Conservation (phyloP, 495 filamentous ascomycete species). For the Neurospora sp. region DNA sequence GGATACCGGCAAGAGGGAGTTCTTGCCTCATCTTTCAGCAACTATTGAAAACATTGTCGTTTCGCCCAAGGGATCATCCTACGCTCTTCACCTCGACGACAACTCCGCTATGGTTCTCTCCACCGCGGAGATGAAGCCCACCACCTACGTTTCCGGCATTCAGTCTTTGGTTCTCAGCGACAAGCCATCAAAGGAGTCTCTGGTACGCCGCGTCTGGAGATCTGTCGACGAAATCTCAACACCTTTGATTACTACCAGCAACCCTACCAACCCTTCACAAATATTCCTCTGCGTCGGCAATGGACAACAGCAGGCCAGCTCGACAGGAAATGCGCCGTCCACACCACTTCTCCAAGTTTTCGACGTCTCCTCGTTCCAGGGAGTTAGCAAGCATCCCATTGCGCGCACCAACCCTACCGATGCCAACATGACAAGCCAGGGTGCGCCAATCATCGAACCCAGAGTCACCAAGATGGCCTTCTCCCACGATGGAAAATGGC, state of each 20-base stretch:
- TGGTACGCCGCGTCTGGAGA: slow-evolving; percentile 30
- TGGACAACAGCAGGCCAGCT: slow-evolving; percentile 33
- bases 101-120: slow-evolving; percentile 84
- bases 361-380: slow-evolving; percentile 59
- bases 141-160: slow-evolving; percentile 69
- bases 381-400: slow-evolving; percentile 75
- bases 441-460: slow-evolving; percentile 58
- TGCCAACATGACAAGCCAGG: slow-evolving; percentile 59
- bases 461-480: slow-evolving; percentile 61
- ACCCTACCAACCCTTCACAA: slow-evolving; percentile 28
- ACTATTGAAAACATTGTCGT: slow-evolving; percentile 74
- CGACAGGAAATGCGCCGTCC: slow-evolving; percentile 27
- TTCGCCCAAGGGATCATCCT: slow-evolving; percentile 66
- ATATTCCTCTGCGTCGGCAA: slow-evolving; percentile 38
- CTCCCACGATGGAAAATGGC: slow-evolving; percentile 74
- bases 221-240: slow-evolving; percentile 19
- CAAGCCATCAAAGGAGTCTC: slow-evolving; percentile 28
- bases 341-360: slow-evolving; percentile 61
- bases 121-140: slow-evolving; percentile 73
- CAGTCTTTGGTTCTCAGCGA: slow-evolving; percentile 47
- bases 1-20: slow-evolving; percentile 68
- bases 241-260: slow-evolving; percentile 25
- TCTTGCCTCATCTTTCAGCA: slow-evolving; percentile 77
- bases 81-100: slow-evolving; percentile 75
- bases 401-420: slow-evolving; percentile 79